Percentiles rank a stretch among this genome's conserved stretches.
phyloP scores from a whole-genome alignment of 192 early-diverging fungal genomes.

The Coemansia erecta region DNA sequence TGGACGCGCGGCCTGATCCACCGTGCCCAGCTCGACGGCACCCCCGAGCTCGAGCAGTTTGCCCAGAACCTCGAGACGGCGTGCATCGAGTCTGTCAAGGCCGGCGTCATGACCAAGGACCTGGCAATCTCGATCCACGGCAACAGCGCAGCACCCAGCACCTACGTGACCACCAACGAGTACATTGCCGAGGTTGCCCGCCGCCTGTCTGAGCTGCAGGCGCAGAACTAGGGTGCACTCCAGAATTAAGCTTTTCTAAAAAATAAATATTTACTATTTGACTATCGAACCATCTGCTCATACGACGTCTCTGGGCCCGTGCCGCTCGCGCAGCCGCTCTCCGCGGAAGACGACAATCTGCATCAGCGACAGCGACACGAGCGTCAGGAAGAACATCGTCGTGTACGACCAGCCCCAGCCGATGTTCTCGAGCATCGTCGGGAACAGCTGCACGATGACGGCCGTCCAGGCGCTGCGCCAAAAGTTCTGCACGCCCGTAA shows the following conservation, averaged over 20 bases:
- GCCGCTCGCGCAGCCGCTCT: conserved; percentile 21
- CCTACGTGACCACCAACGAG: conserved; percentile 85
- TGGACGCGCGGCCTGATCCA: conserved; percentile 92
- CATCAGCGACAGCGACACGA: conserved; percentile 22
- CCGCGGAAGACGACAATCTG: conserved; percentile 35
- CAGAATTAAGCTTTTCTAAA: too few species aligned
- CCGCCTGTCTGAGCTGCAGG: conserved; percentile 48
- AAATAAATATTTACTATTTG: too few species aligned
- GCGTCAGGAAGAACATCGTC: conserved; percentile 31
- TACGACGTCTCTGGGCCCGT: conserved; percentile 9
- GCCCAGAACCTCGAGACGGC: conserved; percentile 78
- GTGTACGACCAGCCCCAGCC: conserved; percentile 53
- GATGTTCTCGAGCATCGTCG: conserved; percentile 39
- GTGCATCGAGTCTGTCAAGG: conserved; percentile 83
- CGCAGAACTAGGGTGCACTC: not conserved
- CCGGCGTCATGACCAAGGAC: conserved; percentile 96
- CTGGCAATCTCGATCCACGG: conserved; percentile 93
- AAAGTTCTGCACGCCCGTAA: conserved; percentile 51
- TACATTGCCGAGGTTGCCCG: conserved; percentile 85
- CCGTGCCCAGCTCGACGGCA: conserved; percentile 90
- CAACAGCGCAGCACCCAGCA: conserved; percentile 64
- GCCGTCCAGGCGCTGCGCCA: conserved; percentile 51
- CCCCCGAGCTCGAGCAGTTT: conserved; percentile 71
- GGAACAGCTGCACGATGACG: conserved; percentile 43
- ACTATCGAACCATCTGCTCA: too few species aligned